Evolutionary conservation across 805 yeast species (phyloP).

Genomic region (Kuraishia piskuri): DNA sequence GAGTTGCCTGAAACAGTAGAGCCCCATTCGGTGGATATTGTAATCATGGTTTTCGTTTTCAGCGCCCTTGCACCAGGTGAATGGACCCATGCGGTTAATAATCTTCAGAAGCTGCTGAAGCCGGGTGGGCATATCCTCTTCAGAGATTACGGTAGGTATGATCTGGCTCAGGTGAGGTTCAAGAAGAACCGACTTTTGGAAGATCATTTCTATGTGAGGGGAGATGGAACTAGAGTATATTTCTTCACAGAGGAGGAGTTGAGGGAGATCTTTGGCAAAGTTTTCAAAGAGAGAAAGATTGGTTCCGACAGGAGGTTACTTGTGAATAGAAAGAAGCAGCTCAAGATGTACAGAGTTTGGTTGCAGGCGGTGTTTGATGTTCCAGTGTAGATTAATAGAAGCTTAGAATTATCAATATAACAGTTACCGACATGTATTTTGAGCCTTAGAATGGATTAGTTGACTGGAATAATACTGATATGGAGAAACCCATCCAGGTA

Average conservation of each 20-base stretch:
- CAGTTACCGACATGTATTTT: neutral
- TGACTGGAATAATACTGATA: conserved; percentile 31
- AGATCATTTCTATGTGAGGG: conserved; percentile 92
- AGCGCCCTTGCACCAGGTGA: conserved; percentile 88
- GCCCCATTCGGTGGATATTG: conserved; percentile 76
- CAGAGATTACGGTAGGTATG: conserved; percentile 94
- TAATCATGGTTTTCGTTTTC: conserved; percentile 92
- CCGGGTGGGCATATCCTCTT: conserved; percentile 90
- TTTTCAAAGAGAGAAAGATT: conserved; percentile 62
- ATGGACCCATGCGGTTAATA: conserved; percentile 75
- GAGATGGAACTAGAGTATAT: conserved; percentile 96
- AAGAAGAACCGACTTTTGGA: conserved; percentile 81
- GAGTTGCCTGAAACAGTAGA: conserved; percentile 77
- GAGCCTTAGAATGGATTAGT: too few relatives aligned
- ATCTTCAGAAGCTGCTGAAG: conserved; percentile 64
- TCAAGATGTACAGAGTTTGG: conserved; percentile 97
- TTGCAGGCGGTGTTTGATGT: conserved; percentile 78
- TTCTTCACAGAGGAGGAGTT: conserved; percentile 94
- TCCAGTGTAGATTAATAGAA: conserved; percentile 7
- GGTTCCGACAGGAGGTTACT: conserved; percentile 87
- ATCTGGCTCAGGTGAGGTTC: conserved; percentile 89
- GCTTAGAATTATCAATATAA: neutral
- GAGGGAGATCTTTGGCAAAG: conserved; percentile 56
- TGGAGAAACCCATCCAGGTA: conserved; percentile 65
- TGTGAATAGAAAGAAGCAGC: conserved; percentile 84